Base-by-base conservation (phyloP, 1,139 yeast species). In the Kodamaea plutei region DNA sequence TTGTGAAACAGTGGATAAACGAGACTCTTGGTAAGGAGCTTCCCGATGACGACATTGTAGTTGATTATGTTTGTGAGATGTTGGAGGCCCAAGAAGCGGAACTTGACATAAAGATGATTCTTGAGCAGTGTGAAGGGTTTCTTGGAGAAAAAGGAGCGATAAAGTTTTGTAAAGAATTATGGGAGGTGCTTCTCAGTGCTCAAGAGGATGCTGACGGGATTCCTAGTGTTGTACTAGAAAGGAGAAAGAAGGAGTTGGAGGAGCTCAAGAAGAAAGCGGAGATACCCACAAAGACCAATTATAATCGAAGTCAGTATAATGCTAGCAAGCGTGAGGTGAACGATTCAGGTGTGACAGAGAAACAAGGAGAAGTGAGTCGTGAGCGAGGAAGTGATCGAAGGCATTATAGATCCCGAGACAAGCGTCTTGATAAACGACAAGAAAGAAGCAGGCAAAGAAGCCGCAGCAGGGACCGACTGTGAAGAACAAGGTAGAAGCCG, bases 1-100 rank as follows among this genome's bases (percentile, higher is more conserved):
- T 63, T 15, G 49, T 69, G 2, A 52, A 56, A 30, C 40, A 42
- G 15, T 70, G 75, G 72, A 57, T 69, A 10, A 41, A 38, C 2
- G 42, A 44, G 5, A 44, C 47, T 28, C 36, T 70, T 21, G 45
- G 51, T 12, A 49, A 56, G 26, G 48, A 58, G 14, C 42, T 69
- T 11, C 72, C 72, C 1, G 74, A 69, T 29, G 76, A 71, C 38
- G 77, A 71, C 20, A 64, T 70, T 6, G 59, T 69, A 4, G 50
- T 56, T 6, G 73, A 66, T 23, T 69, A 65, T 37, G 44, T 64
- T 4, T 52, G 47, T 41, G 75, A 63, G 48, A 44, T 61, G 28
- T 41, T 61, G 20, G 37, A 41, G 8, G 49, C 47, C 1, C 43
- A 45, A 7, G 57, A 47, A 3, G 40, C 37, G 3, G 35, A 35